Base-by-base conservation (phyloP, 768 basidiomycete species). In the Coprinopsis cinerea region DNA sequence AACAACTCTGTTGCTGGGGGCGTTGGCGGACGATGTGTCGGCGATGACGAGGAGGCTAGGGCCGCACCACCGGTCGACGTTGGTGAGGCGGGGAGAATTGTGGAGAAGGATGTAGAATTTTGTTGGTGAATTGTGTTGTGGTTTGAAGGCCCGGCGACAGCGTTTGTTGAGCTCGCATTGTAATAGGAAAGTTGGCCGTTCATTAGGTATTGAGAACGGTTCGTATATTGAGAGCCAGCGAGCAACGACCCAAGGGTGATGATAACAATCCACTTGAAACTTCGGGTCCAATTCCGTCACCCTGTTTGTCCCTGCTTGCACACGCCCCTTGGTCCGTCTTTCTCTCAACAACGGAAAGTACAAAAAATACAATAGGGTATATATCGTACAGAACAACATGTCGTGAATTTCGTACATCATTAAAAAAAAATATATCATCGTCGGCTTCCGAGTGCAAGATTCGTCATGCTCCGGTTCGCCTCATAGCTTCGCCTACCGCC, bases 91-190 rank as follows among this genome's bases (percentile, higher is more conserved):
- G n/a, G n/a, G n/a, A n/a, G n/a, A n/a, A n/a, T n/a, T n/a, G n/a
- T n/a, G n/a, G n/a, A n/a, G n/a, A n/a, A n/a, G n/a, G n/a, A n/a
- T n/a, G n/a, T n/a, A n/a, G n/a, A n/a, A n/a, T n/a, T 56, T 47
- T 15, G 57, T 58, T 42, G 58, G 57, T 40, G 55, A 54, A 40
- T 56, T 39, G 40, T 56, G 61, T 42, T 57, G 45, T 59, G n/a
- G n/a, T 59, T 72, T 23, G 83, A 85, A 25, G 84, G 83, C 32
- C 83, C 84, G 47, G 83, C 82, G 57, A 82, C 67, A 52, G 83
- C 79, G 61, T 83, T 81, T 22, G 43, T 23, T 9, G 22, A 22
- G n/a, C 34, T 10, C 5, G 1, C 18, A 35, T 46, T 18, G 44
- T 26, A 45, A 43, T 51, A 51, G 50, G 63, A 47, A 64, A 69